Evolutionary conservation across 495 filamentous ascomycete genomes (phyloP).

Genomic region (Penicillium chermesinum): DNA sequence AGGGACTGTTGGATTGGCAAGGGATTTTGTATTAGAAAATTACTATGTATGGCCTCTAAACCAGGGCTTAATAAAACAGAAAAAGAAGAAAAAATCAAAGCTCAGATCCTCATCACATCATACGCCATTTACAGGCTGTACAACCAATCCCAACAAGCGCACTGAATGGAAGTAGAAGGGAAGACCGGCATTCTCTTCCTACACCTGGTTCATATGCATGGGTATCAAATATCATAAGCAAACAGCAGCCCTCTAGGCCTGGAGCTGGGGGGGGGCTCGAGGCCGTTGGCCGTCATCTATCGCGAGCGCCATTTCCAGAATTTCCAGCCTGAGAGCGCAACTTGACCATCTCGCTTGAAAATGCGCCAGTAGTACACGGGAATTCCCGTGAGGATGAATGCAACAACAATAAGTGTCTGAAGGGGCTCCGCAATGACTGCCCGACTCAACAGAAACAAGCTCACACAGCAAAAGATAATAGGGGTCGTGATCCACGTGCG

Average conservation of each 20-base stretch:
- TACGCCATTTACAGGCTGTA: slow-evolving; percentile 11
- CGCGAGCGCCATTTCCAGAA: slow-evolving; percentile 50
- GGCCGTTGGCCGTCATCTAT: no score
- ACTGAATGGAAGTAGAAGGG: slow-evolving; percentile 7
- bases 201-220: slow-evolving; percentile 30
- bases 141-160: not conserved
- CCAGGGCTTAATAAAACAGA: slow-evolving; percentile 10
- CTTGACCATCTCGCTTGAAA: slow-evolving; percentile 47
- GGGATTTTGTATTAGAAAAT: not conserved
- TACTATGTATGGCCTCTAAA: not conserved
- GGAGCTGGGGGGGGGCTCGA: no score
- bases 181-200: slow-evolving; percentile 7
- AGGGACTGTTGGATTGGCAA: no score
- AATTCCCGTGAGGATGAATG: slow-evolving; percentile 75
- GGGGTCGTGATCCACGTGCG: slow-evolving; percentile 94
- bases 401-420: slow-evolving; percentile 80
- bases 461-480: slow-evolving; percentile 97
- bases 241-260: not conserved
- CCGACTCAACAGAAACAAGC: slow-evolving; percentile 80
- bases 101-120: slow-evolving; percentile 22
- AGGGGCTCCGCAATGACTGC: slow-evolving; percentile 85
- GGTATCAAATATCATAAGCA: slow-evolving; percentile 24
- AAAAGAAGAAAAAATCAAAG: slow-evolving; percentile 6
- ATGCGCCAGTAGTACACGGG: slow-evolving; percentile 88
- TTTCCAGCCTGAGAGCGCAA: slow-evolving; percentile 50